Evolutionary conservation across 2,329 filamentous ascomycete genomes (phyloP).

Genomic region (Lachnellula hyalina): DNA sequence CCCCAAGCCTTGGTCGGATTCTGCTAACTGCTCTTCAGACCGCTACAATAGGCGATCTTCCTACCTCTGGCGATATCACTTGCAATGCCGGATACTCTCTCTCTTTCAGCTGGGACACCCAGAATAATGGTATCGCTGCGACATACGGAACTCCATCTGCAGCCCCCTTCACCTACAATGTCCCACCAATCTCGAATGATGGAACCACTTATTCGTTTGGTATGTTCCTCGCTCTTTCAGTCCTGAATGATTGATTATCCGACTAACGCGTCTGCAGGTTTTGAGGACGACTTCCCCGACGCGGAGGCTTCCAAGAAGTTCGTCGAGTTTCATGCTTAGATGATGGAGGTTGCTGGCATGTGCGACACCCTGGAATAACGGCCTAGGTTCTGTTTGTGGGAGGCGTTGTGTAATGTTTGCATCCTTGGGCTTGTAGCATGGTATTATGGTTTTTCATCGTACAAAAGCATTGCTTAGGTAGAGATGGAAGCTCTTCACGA

Average conservation of each 20-base stretch:
- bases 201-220: neutral
- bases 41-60: neutral
- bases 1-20: neutral
- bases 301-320: no score
- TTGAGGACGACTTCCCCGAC: neutral
- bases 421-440: neutral
- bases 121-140: slow-evolving; percentile 7
- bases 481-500: no score
- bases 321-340: neutral
- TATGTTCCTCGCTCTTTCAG: neutral
- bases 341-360: neutral
- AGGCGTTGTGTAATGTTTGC: neutral
- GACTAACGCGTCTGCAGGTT: neutral
- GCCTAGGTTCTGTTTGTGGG: neutral
- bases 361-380: neutral
- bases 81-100: slow-evolving; percentile 9
- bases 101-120: slow-evolving; percentile 4
- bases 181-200: neutral
- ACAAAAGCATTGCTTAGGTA: no score
- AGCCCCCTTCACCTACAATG: neutral
- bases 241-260: neutral
- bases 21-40: no score
- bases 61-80: slow-evolving; percentile 6
- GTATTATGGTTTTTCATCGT: no score
- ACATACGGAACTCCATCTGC: slow-evolving; percentile 7